phyloP scores from a whole-genome alignment of 306 rosid genomes.

The Medicago arabica region DNA sequence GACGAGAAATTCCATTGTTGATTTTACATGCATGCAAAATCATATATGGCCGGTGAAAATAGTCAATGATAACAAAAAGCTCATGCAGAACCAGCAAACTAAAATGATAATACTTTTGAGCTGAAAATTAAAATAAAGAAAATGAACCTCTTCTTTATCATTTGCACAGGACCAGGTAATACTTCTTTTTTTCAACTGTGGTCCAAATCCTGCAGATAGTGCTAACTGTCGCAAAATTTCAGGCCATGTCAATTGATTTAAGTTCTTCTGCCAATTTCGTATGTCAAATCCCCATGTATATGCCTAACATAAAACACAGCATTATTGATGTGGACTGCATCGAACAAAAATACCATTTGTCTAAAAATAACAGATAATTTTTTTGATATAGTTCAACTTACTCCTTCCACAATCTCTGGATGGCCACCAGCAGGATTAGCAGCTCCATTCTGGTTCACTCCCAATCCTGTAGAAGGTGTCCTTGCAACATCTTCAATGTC shows the following conservation, averaged over 20 bases:
- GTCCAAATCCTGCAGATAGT: slow-evolving; percentile 94
- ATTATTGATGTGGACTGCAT: slow-evolving; percentile 29
- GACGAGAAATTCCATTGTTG: not conserved
- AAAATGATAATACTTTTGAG: slow-evolving; percentile 1
- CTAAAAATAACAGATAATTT: slow-evolving; percentile 20
- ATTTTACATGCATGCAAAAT: slow-evolving; percentile 23
- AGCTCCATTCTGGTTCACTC: slow-evolving; percentile 84
- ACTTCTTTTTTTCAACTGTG: slow-evolving; percentile 81
- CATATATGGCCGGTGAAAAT: not conserved
- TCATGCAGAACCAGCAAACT: not conserved
- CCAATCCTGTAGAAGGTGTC: slow-evolving; percentile 82
- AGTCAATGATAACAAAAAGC: slow-evolving; percentile 35
- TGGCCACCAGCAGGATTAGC: slow-evolving; percentile 98
- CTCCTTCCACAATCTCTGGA: slow-evolving; percentile 98
- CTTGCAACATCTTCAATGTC: slow-evolving; percentile 99
- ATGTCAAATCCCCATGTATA: slow-evolving; percentile 99
- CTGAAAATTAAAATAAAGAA: slow-evolving; percentile 32
- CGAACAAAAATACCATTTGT: slow-evolving; percentile 30
- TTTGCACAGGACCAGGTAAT: slow-evolving; percentile 66
- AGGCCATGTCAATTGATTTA: slow-evolving; percentile 94
- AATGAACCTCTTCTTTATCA: slow-evolving; percentile 80
- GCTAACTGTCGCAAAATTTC: slow-evolving; percentile 94
- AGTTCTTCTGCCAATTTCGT: slow-evolving; percentile 92
- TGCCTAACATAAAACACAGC: slow-evolving; percentile 59
- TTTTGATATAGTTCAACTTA: slow-evolving; percentile 46